Base-by-base conservation (phyloP, 164 flowering plant genomes). In the Kalanchoe fedtschenkoi region DNA sequence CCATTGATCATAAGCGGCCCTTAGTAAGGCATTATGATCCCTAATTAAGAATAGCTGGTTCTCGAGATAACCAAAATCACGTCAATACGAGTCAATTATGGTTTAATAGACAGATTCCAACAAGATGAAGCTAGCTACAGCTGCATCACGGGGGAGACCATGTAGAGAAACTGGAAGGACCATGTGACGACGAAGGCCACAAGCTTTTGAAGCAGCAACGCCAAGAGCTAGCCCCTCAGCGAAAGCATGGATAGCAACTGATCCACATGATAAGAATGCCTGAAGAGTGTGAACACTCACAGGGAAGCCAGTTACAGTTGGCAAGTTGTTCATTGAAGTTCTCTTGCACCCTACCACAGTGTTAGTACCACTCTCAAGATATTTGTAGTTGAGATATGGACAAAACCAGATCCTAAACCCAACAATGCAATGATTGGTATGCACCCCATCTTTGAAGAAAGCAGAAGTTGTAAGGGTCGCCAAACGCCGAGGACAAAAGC, bases 191-290 rank as follows among this genome's bases (percentile, higher is more conserved):
- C 98, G 97, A 9, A 89, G 77, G 17, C 91, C 99, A 59, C 87
- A 87, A 5, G 97, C 98, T 71, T 90, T 93, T 34, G 97, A 97
- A 51, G 97, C 99, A 35, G 99, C 96, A 22, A 90, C 97, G n/a
- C 97, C 98, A 1, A 58, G 61, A 35, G 61, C 61, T 32, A 58
- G 61, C 0, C 61, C 61, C 17, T 56, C 60, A 16, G 61, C 22
- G 17, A 58, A 58, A 35, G 61, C 26, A 81, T 73, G 66, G 28
- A 58, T 33, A 24, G 61, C 61, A 34, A 58, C 33, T 58, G 37
- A 3, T 58, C 61, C 61, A 58, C 61, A 34, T 22, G 61, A 58
- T 21, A 58, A 58, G 41, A 58, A 58, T 58, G 61, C 37, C n/a
- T 58, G 61, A 34, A 58, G 61, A 4, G 33, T 26, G 15, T 33